Evolutionary conservation across 2,329 filamentous ascomycete species (phyloP).

Genomic region (Leptosphaerulina australis): DNA sequence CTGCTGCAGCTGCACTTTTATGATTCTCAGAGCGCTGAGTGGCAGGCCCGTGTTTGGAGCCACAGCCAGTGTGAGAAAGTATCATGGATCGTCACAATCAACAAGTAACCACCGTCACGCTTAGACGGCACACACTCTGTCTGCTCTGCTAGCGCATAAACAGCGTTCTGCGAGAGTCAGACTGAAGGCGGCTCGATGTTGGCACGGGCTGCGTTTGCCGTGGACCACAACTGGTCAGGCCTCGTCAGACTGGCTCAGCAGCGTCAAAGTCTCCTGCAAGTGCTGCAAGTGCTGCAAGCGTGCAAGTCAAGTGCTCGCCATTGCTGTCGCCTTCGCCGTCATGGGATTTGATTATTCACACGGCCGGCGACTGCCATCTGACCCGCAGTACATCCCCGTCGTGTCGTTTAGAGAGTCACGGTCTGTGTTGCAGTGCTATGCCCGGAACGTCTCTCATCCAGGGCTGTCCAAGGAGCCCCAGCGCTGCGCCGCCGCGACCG

Average conservation of each 20-base stretch:
- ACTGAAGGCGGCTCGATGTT: constrained; percentile 4
- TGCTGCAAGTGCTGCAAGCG: constrained; percentile 12
- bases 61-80: constrained; percentile 1
- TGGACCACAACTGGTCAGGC: not conserved
- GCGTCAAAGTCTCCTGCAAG: not conserved
- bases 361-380: constrained; percentile 27
- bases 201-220: constrained; percentile 3
- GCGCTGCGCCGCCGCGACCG: constrained; percentile 18
- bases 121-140: constrained; percentile 14
- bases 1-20: constrained; percentile 4
- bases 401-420: constrained; percentile 16
- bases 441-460: constrained; percentile 11
- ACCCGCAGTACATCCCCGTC: constrained; percentile 24
- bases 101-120: constrained; percentile 2
- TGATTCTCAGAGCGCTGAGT: not conserved
- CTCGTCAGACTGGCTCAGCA: not conserved
- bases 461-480: constrained; percentile 2
- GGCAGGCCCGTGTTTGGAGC: constrained; percentile 11
- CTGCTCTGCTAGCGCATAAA: constrained; percentile 1
- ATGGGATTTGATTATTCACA: constrained; percentile 26
- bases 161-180: not conserved
- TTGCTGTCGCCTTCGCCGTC: constrained; percentile 2
- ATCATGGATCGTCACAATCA: constrained; percentile 10
- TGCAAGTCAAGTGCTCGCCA: constrained; percentile 11
- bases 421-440: constrained; percentile 12